Conservation (phyloP, 352 stramenopile genomes). For the Phytopythium aichiense region DNA sequence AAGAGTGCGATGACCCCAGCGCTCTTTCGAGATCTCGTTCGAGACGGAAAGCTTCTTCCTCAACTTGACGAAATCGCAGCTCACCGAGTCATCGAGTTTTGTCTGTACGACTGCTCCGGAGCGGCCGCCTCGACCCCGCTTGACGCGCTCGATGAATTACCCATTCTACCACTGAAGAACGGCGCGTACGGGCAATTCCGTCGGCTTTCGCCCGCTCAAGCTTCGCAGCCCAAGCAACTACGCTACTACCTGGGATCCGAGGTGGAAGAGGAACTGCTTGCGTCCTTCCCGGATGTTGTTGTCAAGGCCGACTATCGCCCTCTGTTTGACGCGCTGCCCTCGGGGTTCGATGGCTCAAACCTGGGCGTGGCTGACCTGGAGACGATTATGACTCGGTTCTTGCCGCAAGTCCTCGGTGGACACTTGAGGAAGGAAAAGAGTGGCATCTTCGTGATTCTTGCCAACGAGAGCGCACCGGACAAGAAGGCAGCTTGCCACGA, state of each 20-base stretch:
- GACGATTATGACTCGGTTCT: constrained; percentile 31
- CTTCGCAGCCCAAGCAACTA: constrained; percentile 9
- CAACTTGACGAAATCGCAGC: constrained; percentile 20
- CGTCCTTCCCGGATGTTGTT: constrained; percentile 33
- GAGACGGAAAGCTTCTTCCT: constrained; percentile 31
- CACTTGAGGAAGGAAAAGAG: constrained; percentile 26
- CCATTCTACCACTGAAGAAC: constrained; percentile 41
- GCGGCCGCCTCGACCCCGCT: constrained; percentile 1
- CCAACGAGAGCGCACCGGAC: background rate
- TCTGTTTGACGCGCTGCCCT: constrained; percentile 39
- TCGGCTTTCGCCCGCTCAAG: constrained; percentile 8
- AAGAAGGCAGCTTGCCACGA: constrained; percentile 13
- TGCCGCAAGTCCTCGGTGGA: constrained; percentile 32
- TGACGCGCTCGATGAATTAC: constrained; percentile 31
- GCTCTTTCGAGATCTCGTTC: constrained; percentile 47
- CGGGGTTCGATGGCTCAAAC: constrained; percentile 43
- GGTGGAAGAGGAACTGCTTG: constrained; percentile 49
- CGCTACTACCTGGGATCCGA: constrained; percentile 37
- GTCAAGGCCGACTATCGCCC: constrained; percentile 34
- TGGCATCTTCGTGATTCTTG: constrained; percentile 23
- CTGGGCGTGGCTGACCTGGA: constrained; percentile 26
- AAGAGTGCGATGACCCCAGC: constrained; percentile 48
- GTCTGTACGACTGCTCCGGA: constrained; percentile 27
- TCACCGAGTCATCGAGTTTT: constrained; percentile 44
- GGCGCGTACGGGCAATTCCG: constrained; percentile 35